Conservation (phyloP, 2,329 filamentous ascomycete genomes). For the Lomentospora prolificans region DNA sequence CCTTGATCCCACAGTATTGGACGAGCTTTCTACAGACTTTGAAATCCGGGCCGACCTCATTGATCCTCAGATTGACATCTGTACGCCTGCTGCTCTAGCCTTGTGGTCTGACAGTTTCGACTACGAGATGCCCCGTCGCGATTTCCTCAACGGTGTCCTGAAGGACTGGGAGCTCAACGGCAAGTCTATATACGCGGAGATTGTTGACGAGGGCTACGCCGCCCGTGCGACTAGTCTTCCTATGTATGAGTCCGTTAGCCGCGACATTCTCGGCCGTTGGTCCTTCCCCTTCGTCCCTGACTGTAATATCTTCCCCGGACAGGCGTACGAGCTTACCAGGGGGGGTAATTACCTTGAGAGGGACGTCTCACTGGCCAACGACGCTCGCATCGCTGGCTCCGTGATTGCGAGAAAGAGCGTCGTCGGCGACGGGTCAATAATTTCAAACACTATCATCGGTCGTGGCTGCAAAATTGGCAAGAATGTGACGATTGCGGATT, state of each 20-base stretch:
- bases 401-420: slow-evolving; percentile 69
- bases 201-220: slow-evolving; percentile 74
- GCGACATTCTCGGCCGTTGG: slow-evolving; percentile 79
- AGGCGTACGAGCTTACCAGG: slow-evolving; percentile 58
- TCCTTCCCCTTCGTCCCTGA: slow-evolving; percentile 84
- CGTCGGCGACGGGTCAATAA: slow-evolving; percentile 60
- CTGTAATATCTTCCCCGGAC: slow-evolving; percentile 69
- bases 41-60: slow-evolving; percentile 82
- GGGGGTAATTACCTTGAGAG: slow-evolving; percentile 47
- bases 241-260: slow-evolving; percentile 81
- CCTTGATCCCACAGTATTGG: slow-evolving; percentile 72
- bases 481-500: slow-evolving; percentile 68
- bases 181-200: slow-evolving; percentile 89
- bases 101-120: slow-evolving; percentile 98
- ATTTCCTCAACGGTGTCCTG: slow-evolving; percentile 84
- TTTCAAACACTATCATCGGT: slow-evolving; percentile 73
- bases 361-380: slow-evolving; percentile 62
- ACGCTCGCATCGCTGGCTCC: slow-evolving; percentile 60
- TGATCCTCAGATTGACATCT: slow-evolving; percentile 93
- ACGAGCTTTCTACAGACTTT: slow-evolving; percentile 58
- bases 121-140: slow-evolving; percentile 79
- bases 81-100: slow-evolving; percentile 87
- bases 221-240: slow-evolving; percentile 78
- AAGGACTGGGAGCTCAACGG: slow-evolving; percentile 97
- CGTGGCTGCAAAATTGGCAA: slow-evolving; percentile 77